Percentiles rank a stretch among this genome's conserved stretches.
These are phyloP conservation scores for Dipteronia sinensis DNA, from an alignment of 345 rosid genomes.

Conservation along the genomic window DNA sequence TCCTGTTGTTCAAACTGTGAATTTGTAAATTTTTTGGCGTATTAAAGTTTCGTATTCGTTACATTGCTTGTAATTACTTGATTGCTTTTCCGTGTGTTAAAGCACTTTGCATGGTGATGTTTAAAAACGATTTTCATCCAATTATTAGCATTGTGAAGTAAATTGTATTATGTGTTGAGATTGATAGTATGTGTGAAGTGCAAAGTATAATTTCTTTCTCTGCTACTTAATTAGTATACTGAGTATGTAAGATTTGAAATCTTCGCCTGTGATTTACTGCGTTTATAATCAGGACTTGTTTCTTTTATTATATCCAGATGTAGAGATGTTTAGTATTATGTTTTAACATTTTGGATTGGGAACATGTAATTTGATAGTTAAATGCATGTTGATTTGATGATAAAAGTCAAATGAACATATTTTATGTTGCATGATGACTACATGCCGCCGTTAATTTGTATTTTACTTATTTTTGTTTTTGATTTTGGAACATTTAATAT, in stretches of 20 bases:
- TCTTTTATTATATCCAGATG: neutral
- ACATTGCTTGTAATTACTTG: neutral
- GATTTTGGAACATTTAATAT: conserved; percentile 1
- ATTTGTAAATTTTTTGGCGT: neutral
- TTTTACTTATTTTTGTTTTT: neutral
- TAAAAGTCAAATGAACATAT: neutral
- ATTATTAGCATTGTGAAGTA: neutral
- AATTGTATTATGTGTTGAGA: neutral
- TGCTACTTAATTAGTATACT: neutral
- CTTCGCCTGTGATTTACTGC: neutral
- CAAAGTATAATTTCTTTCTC: neutral
- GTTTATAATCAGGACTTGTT: neutral
- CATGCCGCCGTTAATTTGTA: neutral
- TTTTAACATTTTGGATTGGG: no score
- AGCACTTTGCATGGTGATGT: neutral
- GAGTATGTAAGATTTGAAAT: neutral
- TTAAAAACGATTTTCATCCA: no score
- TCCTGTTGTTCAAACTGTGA: neutral
- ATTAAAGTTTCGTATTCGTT: neutral
- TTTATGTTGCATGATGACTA: neutral
- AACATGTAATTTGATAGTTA: neutral
- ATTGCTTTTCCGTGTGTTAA: neutral
- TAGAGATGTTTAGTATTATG: no score
- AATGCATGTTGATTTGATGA: neutral
- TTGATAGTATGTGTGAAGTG: conserved; percentile 2